phyloP scores from a whole-genome alignment of 257 asterid species.

The Gentiana macrophylla region DNA sequence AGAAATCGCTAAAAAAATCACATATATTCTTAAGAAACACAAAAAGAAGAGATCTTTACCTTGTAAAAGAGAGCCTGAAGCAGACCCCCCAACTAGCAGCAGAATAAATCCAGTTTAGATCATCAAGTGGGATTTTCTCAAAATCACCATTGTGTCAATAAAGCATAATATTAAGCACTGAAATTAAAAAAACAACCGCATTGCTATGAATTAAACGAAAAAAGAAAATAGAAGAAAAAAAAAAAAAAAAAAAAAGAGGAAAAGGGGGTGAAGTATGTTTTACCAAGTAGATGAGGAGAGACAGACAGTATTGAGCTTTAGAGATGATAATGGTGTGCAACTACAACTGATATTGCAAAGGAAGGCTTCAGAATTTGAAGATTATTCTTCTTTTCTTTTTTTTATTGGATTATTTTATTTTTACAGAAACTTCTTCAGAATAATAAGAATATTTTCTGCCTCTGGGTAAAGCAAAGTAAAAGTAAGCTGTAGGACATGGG shows the following conservation, averaged over 20 bases:
- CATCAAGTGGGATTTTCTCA: not conserved
- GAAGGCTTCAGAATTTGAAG: not conserved
- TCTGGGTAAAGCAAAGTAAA: slow-evolving; percentile 11
- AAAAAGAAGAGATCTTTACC: not conserved
- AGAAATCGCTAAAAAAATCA: too few relatives aligned
- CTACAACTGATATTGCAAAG: too few relatives aligned
- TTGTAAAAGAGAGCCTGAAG: not conserved
- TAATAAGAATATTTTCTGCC: not conserved
- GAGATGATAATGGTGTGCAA: not conserved
- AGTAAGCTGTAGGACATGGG: not conserved
- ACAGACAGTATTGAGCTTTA: not conserved
- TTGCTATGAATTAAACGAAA: too few relatives aligned
- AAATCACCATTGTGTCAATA: not conserved
- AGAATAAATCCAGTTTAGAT: too few relatives aligned
- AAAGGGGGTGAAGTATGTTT: not conserved
- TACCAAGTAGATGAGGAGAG: not conserved
- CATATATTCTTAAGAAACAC: too few relatives aligned
- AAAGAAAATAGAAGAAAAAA: not conserved
- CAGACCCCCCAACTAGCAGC: not conserved
- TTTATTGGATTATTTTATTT: too few relatives aligned
- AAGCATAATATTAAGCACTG: not conserved
- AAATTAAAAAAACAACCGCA: not conserved
- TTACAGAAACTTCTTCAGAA: not conserved
- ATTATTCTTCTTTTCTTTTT: not conserved
- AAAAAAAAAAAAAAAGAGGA: not conserved